phyloP scores from a whole-genome alignment of 2,329 filamentous ascomycete species.

The Colletotrichum tropicale region DNA sequence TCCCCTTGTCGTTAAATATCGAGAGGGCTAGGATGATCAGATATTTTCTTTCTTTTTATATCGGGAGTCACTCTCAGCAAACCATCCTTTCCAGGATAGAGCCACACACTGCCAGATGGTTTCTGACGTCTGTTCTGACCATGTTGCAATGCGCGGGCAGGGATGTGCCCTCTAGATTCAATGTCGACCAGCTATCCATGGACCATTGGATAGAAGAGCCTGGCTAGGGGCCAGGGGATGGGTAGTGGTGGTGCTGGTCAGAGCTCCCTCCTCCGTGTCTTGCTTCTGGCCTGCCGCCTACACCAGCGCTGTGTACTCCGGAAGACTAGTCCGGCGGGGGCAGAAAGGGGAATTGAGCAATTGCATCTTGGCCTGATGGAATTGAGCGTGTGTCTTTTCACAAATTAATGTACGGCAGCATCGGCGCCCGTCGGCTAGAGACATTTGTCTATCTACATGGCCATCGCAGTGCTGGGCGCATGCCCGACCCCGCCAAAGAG shows the following conservation, averaged over 20 bases:
- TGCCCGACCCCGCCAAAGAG: slow-evolving; percentile 19
- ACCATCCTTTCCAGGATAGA: neutral
- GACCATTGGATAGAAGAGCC: neutral
- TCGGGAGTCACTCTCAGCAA: neutral
- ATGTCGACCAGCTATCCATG: neutral
- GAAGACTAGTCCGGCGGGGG: neutral
- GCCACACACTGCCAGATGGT: neutral
- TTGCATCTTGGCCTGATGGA: neutral
- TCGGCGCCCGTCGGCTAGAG: neutral
- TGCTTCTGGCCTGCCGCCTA: neutral
- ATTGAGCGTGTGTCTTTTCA: neutral
- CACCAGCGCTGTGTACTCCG: neutral
- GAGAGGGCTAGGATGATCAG: neutral
- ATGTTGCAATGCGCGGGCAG: slow-evolving; percentile 6
- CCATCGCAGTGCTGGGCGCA: neutral
- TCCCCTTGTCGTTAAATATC: neutral
- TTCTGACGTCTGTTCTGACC: slow-evolving; percentile 2
- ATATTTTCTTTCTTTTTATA: neutral
- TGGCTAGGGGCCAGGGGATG: neutral
- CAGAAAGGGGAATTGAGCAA: neutral
- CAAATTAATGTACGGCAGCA: neutral
- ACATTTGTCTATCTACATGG: neutral
- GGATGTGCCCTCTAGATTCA: slow-evolving; percentile 1
- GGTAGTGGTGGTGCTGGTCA: neutral
- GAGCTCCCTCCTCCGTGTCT: neutral